Conservation (phyloP, 129 eudicot genomes). For the Flaveria sonorensis region DNA sequence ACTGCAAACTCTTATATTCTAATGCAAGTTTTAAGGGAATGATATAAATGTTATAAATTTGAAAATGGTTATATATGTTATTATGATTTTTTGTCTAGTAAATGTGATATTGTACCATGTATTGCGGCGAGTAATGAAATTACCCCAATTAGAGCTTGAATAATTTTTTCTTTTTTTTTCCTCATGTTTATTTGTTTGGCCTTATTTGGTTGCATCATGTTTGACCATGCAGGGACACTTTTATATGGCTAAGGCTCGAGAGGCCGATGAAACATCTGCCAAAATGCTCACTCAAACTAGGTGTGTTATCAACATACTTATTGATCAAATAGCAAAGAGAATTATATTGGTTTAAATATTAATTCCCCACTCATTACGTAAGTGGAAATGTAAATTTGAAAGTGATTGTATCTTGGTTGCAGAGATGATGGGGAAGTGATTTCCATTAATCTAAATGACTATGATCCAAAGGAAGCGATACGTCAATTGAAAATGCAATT, state of each 20-base stretch:
- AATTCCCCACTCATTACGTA: neutral
- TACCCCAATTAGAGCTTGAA: neutral
- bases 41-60: neutral
- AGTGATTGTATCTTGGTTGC: slow-evolving; percentile 25
- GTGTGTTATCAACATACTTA: slow-evolving; percentile 36
- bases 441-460: slow-evolving; percentile 44
- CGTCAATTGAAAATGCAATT: slow-evolving; percentile 57
- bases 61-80: neutral
- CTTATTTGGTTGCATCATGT: neutral
- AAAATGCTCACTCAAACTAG: slow-evolving; percentile 58
- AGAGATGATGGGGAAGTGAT: slow-evolving; percentile 56
- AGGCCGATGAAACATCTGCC: slow-evolving; percentile 66
- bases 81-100: neutral
- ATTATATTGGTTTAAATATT: neutral
- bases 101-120: neutral
- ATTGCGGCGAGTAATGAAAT: neutral
- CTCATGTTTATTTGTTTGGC: slow-evolving; percentile 3
- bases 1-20: neutral
- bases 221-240: slow-evolving; percentile 63
- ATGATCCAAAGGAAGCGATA: slow-evolving; percentile 56
- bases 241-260: slow-evolving; percentile 61
- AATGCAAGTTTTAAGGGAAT: neutral
- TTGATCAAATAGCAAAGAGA: neutral
- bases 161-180: neutral
- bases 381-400: neutral